Evolutionary conservation across 2,329 filamentous ascomycete species (phyloP).

Genomic region (Talaromyces sp.): DNA sequence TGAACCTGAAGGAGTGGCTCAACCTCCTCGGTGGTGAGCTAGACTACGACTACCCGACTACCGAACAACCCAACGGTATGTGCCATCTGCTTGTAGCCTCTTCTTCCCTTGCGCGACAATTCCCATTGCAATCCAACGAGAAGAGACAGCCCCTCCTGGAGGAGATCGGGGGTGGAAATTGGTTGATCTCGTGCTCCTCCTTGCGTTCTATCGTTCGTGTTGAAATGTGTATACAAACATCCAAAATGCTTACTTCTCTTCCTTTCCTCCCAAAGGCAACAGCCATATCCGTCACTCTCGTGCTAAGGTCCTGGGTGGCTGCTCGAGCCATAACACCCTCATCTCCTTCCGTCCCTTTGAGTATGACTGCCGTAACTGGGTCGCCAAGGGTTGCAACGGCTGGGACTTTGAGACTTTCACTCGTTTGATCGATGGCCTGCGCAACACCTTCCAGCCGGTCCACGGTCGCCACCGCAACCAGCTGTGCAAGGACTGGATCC

Average conservation of each 20-base stretch:
- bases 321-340: constrained; percentile 90
- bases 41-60: constrained; percentile 89
- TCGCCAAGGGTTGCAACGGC: constrained; percentile 76
- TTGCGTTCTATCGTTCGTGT: no score
- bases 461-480: constrained; percentile 85
- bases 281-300: constrained; percentile 89
- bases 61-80: constrained; percentile 78
- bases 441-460: constrained; percentile 88
- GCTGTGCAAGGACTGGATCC: constrained; percentile 87
- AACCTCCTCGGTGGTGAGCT: constrained; percentile 81
- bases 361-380: constrained; percentile 85
- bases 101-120: neutral
- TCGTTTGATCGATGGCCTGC: constrained; percentile 77
- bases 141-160: no score
- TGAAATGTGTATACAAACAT: no score
- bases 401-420: constrained; percentile 88
- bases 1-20: constrained; percentile 86
- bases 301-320: constrained; percentile 88
- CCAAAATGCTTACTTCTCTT: neutral
- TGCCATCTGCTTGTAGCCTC: constrained; percentile 8
- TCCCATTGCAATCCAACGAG: neutral
- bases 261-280: constrained; percentile 62
- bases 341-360: constrained; percentile 91
- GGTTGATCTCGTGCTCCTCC: neutral
- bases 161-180: no score